phyloP scores from a whole-genome alignment of 768 basidiomycete genomes.

The Xerocomellus dryophilus region DNA sequence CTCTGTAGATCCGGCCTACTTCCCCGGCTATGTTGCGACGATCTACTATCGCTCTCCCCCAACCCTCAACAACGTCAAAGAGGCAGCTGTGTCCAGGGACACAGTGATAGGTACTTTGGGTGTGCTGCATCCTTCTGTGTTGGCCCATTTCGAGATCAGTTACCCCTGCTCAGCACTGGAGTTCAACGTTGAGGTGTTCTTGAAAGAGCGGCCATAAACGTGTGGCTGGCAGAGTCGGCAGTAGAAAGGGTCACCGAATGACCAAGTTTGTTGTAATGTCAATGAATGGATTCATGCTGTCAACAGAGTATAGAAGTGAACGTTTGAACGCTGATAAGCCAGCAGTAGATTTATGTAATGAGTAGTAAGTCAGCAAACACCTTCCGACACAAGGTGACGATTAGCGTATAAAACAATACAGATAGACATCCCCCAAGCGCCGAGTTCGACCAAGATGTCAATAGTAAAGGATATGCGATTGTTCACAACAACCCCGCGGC shows the following conservation, averaged over 20 bases:
- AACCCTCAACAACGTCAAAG: slow-evolving; percentile 43
- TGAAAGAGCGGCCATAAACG: slow-evolving; percentile 46
- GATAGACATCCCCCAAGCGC: not conserved
- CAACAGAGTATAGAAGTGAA: not conserved
- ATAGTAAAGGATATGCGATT: not conserved
- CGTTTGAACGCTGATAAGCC: not conserved
- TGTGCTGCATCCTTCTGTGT: slow-evolving; percentile 87
- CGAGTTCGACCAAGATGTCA: slow-evolving; percentile 2
- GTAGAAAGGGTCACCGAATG: not conserved
- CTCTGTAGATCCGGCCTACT: slow-evolving; percentile 80
- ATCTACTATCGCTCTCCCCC: slow-evolving; percentile 77
- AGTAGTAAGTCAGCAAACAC: slow-evolving; percentile 7
- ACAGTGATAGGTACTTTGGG: slow-evolving; percentile 84
- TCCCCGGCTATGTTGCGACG: slow-evolving; percentile 91
- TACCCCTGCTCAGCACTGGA: slow-evolving; percentile 95
- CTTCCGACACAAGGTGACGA: slow-evolving; percentile 4
- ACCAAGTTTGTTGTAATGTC: slow-evolving; percentile 3
- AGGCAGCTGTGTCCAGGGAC: slow-evolving; percentile 50
- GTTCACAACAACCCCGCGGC: slow-evolving; percentile 61
- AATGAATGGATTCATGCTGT: slow-evolving; percentile 5
- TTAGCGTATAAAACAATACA: slow-evolving; percentile 24
- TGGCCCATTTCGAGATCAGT: slow-evolving; percentile 89
- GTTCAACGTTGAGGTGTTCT: slow-evolving; percentile 94
- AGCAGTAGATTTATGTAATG: slow-evolving; percentile 6
- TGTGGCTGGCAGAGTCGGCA: not conserved